phyloP scores from a whole-genome alignment of 768 basidiomycete genomes.

The Sarcomyxa edulis region DNA sequence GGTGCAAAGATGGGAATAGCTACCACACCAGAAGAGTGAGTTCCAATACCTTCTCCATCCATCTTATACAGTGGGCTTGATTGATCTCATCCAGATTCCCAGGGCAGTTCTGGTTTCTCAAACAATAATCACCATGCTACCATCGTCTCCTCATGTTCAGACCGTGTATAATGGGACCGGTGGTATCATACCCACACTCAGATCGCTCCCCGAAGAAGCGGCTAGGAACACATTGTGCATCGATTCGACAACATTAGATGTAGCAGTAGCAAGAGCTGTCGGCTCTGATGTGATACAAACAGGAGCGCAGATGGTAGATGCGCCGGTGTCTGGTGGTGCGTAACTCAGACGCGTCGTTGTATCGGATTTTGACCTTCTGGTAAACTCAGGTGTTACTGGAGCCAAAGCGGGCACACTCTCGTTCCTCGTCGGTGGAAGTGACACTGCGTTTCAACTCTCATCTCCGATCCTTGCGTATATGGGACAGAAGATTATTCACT shows the following conservation, averaged over 20 bases:
- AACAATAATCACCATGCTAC: conserved; percentile 85
- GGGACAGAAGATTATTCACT: conserved; percentile 81
- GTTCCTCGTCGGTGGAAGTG: conserved; percentile 85
- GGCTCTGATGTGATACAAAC: conserved; percentile 43
- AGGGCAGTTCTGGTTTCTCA: conserved; percentile 63
- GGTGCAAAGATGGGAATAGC: conserved; percentile 54
- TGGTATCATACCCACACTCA: conserved; percentile 65
- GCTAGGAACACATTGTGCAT: conserved; percentile 58
- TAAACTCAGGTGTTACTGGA: conserved; percentile 66
- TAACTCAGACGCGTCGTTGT: conserved; percentile 6
- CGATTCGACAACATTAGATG: conserved; percentile 90
- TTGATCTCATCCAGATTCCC: conserved; percentile 10
- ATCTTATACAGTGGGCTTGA: conserved; percentile 8
- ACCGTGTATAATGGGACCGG: conserved; percentile 54
- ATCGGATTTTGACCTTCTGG: conserved; percentile 1
- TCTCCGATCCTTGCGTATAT: conserved; percentile 61
- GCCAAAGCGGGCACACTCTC: conserved; percentile 85
- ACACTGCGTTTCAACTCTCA: conserved; percentile 49
- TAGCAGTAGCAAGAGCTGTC: conserved; percentile 64
- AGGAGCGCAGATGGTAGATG: conserved; percentile 81
- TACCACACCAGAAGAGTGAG: conserved; percentile 69
- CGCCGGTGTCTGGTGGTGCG: conserved; percentile 90
- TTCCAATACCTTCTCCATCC: conserved; percentile 15
- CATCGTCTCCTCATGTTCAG: conserved; percentile 84
- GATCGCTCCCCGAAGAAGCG: conserved; percentile 33